These are phyloP conservation scores for Diaporthe amygdali DNA, from an alignment of 2,329 filamentous ascomycete genomes.

Conservation along the genomic window DNA sequence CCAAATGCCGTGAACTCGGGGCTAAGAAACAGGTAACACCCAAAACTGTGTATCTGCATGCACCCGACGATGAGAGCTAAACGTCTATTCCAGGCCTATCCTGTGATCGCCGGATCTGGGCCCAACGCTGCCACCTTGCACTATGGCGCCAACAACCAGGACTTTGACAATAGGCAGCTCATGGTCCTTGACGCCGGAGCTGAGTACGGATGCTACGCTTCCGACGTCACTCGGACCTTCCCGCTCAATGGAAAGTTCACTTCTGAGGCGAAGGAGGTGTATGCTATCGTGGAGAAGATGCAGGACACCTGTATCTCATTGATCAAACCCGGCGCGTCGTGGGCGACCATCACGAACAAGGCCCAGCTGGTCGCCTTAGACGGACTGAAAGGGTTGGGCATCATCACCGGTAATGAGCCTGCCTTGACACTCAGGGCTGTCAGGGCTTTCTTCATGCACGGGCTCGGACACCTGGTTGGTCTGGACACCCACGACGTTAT, in stretches of 20 bases:
- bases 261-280: conserved; percentile 72
- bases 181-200: conserved; percentile 87
- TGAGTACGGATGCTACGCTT: conserved; percentile 85
- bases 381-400: conserved; percentile 73
- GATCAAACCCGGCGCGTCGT: conserved; percentile 72
- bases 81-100: conserved; percentile 64
- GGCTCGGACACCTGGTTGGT: conserved; percentile 73
- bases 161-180: conserved; percentile 72
- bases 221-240: conserved; percentile 88
- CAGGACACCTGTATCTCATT: conserved; percentile 74
- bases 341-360: conserved; percentile 73
- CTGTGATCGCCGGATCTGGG: conserved; percentile 86
- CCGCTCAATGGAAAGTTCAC: conserved; percentile 75
- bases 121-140: conserved; percentile 85
- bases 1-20: conserved; percentile 73
- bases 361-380: conserved; percentile 75
- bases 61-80: background rate
- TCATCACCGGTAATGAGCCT: conserved; percentile 65
- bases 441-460: conserved; percentile 76
- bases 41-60: background rate
- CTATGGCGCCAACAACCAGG: conserved; percentile 80
- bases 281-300: conserved; percentile 81
- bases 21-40: conserved; percentile 66
- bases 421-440: conserved; percentile 53
- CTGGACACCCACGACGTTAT: conserved; percentile 33